Base-by-base conservation (phyloP, 2,329 filamentous ascomycete genomes). In the Tricladium varicosporioides region DNA sequence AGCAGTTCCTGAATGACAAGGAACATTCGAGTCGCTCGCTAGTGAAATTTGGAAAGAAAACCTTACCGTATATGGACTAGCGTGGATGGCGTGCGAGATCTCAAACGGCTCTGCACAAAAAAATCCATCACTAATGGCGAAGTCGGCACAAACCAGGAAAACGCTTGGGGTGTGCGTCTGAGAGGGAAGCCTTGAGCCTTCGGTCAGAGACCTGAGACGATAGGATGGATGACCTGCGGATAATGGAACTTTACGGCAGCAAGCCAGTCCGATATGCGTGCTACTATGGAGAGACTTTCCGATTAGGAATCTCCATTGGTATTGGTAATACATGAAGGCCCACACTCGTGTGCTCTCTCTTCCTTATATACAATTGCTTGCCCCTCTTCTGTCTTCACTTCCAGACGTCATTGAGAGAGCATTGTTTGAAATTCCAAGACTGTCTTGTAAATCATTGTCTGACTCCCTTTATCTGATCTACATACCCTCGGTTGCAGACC, bases 71-170 rank as follows among this genome's bases (percentile, higher is more conserved):
- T 32, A 16, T 18, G 18, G 32, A 14, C 15, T 49, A 31, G 46
- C 16, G 33, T 8, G 14, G 9, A 53, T 53, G 42, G 51, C 43
- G 48, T 51, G 48, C 13, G 19, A 42, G 10, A 42, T 18, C 14
- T 18, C 18, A 7, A 51, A 51, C n/a, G 43, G 31, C 18, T 22
- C 19, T 16, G n/a, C 14, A 40, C 48, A 51, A 16, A 15, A 16
- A 15, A n/a, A 18, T 18, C 15, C 45, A 49, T 48, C 45, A 51
- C 40, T 43, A 44, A 57, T 57, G 54, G 54, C 54, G 54, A 57
- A 36, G 42, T 42, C 54, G 49, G 48, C 47, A 32, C 22, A 16
- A 36, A 44, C 51, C 19, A n/a, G 19, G 31, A 19, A 10, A 47
- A 10, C 9, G 18, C 15, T 32, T 32, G 19, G 32, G 16, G 27